Conservation (phyloP, 116 monocot species). For the Papilionanthe hybrid region DNA sequence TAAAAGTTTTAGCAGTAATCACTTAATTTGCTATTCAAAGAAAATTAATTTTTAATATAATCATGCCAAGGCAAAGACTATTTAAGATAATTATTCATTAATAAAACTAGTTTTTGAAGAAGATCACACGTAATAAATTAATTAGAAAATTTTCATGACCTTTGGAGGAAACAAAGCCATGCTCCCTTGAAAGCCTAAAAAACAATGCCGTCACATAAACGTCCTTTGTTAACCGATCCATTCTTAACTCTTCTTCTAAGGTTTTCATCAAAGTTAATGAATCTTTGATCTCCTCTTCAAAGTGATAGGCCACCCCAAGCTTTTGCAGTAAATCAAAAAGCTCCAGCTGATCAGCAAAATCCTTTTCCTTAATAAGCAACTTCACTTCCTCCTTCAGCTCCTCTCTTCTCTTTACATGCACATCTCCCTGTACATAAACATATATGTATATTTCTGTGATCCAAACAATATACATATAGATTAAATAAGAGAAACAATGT, state of each 20-base stretch:
- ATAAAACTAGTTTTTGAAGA: too few species aligned
- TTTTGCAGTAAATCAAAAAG: neutral
- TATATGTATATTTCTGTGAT: too few species aligned
- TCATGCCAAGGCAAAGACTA: too few species aligned
- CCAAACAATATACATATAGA: too few species aligned
- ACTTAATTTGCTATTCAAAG: too few species aligned
- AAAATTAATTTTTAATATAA: too few species aligned
- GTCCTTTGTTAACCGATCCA: neutral
- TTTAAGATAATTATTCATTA: too few species aligned
- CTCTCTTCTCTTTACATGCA: conserved; percentile 1
- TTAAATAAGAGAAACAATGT: too few species aligned
- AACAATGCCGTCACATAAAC: neutral
- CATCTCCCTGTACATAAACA: neutral
- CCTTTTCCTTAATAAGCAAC: neutral
- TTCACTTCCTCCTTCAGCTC: neutral
- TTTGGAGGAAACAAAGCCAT: neutral
- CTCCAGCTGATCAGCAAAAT: neutral
- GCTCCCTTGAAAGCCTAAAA: conserved; percentile 1
- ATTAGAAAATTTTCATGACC: neutral
- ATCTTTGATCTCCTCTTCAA: neutral
- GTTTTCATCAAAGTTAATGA: neutral
- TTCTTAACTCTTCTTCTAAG: neutral
- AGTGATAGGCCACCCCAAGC: neutral
- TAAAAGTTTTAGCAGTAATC: too few species aligned
- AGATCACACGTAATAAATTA: too few species aligned